Base-by-base conservation (phyloP, 805 yeast species). In the Yamadazyma paraphyllophila region DNA sequence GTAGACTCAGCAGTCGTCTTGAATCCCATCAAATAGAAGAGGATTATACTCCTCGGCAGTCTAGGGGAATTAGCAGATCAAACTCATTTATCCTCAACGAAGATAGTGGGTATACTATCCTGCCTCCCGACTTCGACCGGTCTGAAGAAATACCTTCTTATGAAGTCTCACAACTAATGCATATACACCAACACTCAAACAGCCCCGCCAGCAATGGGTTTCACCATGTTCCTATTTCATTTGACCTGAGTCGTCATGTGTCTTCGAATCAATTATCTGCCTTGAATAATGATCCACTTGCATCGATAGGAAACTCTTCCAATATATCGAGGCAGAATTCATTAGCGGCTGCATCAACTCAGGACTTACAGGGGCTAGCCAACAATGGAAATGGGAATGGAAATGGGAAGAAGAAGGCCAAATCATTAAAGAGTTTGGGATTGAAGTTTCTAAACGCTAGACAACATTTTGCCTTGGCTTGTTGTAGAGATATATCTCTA, bases 401-500 rank as follows among this genome's bases (percentile, higher is more conserved):
- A 2, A 47, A 38, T 13, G 39, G 32, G 14, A 43, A 40, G 20
- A 36, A 36, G 17, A 38, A 31, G 16, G 39, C 39, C n/a, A 46
- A 38, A 15, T 39, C 51, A 3, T 38, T 70, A 37, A 85, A 86
- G 59, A 70, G 74, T 26, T 62, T 87, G 16, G 92, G 95, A 0
- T 69, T 88, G 46, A 81, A 80, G 52, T 80, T 88, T 52, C 67
- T 88, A 50, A 83, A 83, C 48, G 87, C 94, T 1, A 75, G 81
- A 50, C 90, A 88, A 55, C 94, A 88, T 60, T 74, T 86, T 48
- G 74, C 85, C 4, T 72, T 88, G 49, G 90, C 94, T 0, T 64
- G 82, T n/a, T 84, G 92, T 53, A 72, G 96, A 39, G 94, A 88
- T 55, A 68, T 88, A 25, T 87, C 95, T 2, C 68, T 90, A 4